Evolutionary conservation across 78 protist species (phyloP), one percentile per base, ranked within the genome.

Genomic region (Dictyostelium purpureum): DNA sequence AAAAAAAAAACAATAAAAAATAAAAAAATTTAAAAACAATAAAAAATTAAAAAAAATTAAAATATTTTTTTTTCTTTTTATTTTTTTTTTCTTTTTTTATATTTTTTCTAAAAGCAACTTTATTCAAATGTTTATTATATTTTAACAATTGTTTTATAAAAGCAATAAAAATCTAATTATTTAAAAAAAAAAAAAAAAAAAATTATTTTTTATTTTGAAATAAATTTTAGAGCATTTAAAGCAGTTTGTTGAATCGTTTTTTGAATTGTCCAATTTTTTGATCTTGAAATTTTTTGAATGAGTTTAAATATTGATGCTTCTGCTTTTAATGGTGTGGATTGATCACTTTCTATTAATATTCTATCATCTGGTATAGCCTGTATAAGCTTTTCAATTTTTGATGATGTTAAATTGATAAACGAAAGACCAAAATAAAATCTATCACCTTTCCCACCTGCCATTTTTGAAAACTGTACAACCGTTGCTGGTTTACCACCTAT

Each of bases 361-460:
- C 74, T 69, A 19, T 83, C 70, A 43, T 83, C 90, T 0, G 90
- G 90, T 21, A 83, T 83, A 18, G 90, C 79, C 45, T 70, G 35
- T 33, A 83, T 83, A 9, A 83, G 52, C 16, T 83, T 83, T 35
- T 24, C 37, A 16, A 83, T 61, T 45, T 71, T 83, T 26, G 90
- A 83, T 26, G 81, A 83, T 7, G 75, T 35, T n/a, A 83, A 45
- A 71, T 83, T 83, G 45, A 83, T 83, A 57, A 83, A 83, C 43
- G 90, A 83, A 7, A 83, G 33, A 26, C 90, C 90, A 57, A 83
- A 83, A 37, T 83, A 83, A 14, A 83, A 83, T 69, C 81, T 69
- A 28, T 56, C 24, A 28, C 90, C 90, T 83, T 83, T 83, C 6
- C 38, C 38, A 18, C 43, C 71, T 40, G 61, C 61, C 74, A 83